Base-by-base conservation (phyloP, 2,329 filamentous ascomycete genomes). In the Fusarium circinatum region DNA sequence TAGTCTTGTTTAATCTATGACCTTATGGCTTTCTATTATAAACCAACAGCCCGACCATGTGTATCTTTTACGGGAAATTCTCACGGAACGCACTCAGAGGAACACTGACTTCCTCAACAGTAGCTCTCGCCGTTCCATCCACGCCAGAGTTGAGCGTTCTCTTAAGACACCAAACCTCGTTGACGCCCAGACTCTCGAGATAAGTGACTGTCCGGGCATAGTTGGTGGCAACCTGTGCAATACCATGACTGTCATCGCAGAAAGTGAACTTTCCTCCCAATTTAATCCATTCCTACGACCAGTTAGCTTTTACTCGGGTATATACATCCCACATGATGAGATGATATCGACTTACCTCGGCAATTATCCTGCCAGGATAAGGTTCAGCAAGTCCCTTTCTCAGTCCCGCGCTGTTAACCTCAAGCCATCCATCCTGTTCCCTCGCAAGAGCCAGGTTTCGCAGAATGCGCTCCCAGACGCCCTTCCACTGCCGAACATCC, bases 241-340 rank as follows among this genome's bases (percentile, higher is more conserved):
- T 89, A 44, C 94, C 94, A 84, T 99, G 96, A 81, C 95, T 98
- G 83, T 99, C 96, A 81, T 99, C 96, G 12, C 94, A 98, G 76
- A 99, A 88, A 60, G 94, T 97, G 82, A 98, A 97, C 68, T 89
- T 89, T 30, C 96, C 95, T 30, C 92, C 92, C 77, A 94, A 87
- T 13, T 83, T 83, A 61, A 95, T 79, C 85, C 94, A 97, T 80
- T 90, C 89, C 92, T 93, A 70, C 61, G 12, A 41, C 13, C 17
- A 48, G 66, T 69, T 11, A 68, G 55, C 28, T 66, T 61, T 9
- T 44, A 22, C n/a, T 22, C 28, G 7, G 11, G 6, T n/a, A 24
- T 36, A 20, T n/a, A 30, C 32, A 20, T 41, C 12, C 34, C 52
- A 59, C 52, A 55, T 34, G 18, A 62, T 39, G 24, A 30, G 28